Evolutionary conservation across 495 filamentous ascomycete genomes (phyloP).

Genomic region (Aspergillus heteromorphus): DNA sequence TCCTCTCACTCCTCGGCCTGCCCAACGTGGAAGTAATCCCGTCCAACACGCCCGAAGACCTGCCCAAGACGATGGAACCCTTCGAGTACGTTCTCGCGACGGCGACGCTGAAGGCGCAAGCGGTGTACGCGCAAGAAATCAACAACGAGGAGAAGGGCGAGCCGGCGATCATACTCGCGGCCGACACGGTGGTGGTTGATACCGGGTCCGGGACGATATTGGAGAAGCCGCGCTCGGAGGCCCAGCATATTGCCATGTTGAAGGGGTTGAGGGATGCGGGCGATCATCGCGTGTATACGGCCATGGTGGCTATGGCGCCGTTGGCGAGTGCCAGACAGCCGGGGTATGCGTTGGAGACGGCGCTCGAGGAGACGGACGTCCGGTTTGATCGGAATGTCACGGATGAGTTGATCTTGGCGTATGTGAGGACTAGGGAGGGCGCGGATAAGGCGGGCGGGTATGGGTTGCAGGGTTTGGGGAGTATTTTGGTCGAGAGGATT

Average conservation of each 20-base stretch:
- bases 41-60: slow-evolving; percentile 73
- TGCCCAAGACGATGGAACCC: slow-evolving; percentile 71
- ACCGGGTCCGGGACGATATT: slow-evolving; percentile 58
- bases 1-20: slow-evolving; percentile 69
- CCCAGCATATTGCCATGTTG: slow-evolving; percentile 80
- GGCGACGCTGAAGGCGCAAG: slow-evolving; percentile 70
- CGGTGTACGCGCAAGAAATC: slow-evolving; percentile 69
- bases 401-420: slow-evolving; percentile 79
- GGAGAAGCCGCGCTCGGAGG: slow-evolving; percentile 80
- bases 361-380: slow-evolving; percentile 85
- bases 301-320: slow-evolving; percentile 74
- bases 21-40: slow-evolving; percentile 76
- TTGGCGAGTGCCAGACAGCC: slow-evolving; percentile 68
- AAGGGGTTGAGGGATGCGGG: slow-evolving; percentile 66
- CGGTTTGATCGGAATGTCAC: slow-evolving; percentile 66
- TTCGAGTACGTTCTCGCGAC: slow-evolving; percentile 90
- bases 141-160: slow-evolving; percentile 57
- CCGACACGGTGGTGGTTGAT: slow-evolving; percentile 86
- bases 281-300: slow-evolving; percentile 76
- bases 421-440: slow-evolving; percentile 88
- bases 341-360: slow-evolving; percentile 74
- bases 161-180: slow-evolving; percentile 80
- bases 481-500: slow-evolving; percentile 78
- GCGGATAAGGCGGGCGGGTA: slow-evolving; percentile 96
- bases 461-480: slow-evolving; percentile 85